Conservation (phyloP, 441 rosid species). For the Dalechampia spathulata region DNA sequence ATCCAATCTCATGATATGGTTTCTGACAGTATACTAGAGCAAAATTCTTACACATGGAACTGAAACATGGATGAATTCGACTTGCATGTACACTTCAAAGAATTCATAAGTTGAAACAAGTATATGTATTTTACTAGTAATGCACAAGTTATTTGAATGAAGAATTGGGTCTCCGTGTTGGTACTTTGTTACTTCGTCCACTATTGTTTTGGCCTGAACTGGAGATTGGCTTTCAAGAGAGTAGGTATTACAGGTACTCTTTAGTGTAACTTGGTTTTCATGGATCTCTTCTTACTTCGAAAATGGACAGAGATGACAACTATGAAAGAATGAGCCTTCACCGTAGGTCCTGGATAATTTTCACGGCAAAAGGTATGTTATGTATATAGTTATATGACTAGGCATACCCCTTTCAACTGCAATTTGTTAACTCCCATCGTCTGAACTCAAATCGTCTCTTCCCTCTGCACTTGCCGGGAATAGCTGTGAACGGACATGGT, state of each 20-base stretch:
- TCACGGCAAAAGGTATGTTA: no score
- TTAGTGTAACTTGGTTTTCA: background rate
- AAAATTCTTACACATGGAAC: no score
- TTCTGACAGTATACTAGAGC: no score
- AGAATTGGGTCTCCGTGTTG: background rate
- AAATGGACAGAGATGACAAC: background rate
- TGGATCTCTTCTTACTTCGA: background rate
- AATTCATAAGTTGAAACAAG: no score
- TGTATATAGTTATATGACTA: background rate
- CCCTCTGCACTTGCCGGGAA: constrained; percentile 71
- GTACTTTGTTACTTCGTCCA: background rate
- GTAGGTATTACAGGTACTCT: background rate
- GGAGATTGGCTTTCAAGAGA: background rate
- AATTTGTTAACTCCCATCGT: constrained; percentile 21
- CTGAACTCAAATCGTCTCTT: constrained; percentile 30
- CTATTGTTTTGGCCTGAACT: no score
- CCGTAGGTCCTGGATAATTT: no score
- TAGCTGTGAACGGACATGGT: constrained; percentile 40
- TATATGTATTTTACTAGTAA: constrained; percentile 3
- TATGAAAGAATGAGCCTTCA: background rate
- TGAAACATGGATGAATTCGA: no score
- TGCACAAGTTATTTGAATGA: constrained; percentile 13
- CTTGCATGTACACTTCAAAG: no score
- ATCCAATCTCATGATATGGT: no score
- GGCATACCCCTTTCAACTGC: background rate